Base-by-base conservation (phyloP, 345 rosid species). In the Eucalyptus globulus region DNA sequence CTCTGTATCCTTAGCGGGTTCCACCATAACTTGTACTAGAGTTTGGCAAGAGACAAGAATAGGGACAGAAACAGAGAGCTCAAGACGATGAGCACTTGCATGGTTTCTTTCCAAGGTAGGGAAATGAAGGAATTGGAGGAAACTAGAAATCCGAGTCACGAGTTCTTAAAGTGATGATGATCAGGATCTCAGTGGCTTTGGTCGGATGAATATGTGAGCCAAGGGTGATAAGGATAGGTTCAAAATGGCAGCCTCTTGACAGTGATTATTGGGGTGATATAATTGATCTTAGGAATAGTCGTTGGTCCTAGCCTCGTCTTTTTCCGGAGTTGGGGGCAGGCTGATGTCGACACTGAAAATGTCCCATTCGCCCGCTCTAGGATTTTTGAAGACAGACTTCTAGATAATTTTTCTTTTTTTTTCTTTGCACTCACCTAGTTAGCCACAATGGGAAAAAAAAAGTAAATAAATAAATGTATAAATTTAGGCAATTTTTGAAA, bases 1-100 rank as follows among this genome's bases (percentile, higher is more conserved):
- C 69, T 49, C 9, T 87, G 91, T 26, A 72, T 87, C 17, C 60
- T 90, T 14, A 86, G 62, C 6, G 89, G 92, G 8, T 86, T 89
- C 90, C 90, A 88, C 93, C 93, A 90, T 87, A 88, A 86, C 76
- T 86, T 89, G 72, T 88, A 91, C 49, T 12, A 72, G 67, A 90
- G 83, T 87, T 49, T 87, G 62, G 89, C n/a, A 49, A 90, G 81
- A 15, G 45, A 13, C 11, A 86, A 29, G 29, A 86, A 21, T 10
- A 89, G 65, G 86, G 6, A 87, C 27, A 88, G 29, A 56, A 81
- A 83, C 15, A 88, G 22, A 44, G 53, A 67, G 49, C 86, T 26
- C 19, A 37, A n/a, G 58, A 87, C 27, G 21, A 45, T 49, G 27
- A 53, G 40, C 21, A 27, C 86, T 24, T 49, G 27, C 50, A 49